A percentile compares a stretch with the other conserved stretches of the same genome.
Conservation (phyloP, 441 rosid species). For the Syzygium malaccense region DNA sequence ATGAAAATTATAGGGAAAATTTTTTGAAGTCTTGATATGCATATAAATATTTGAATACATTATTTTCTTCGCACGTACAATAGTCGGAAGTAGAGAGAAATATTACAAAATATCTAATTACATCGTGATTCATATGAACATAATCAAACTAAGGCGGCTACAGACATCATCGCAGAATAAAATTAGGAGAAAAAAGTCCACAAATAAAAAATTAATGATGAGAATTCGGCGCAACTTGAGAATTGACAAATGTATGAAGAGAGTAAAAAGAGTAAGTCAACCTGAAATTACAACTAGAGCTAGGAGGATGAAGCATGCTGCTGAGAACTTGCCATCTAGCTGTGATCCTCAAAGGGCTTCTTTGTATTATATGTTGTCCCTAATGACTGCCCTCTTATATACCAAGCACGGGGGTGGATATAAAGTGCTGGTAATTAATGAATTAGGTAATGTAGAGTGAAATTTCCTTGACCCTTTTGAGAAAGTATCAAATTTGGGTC, state of each 20-base stretch:
- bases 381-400: fast-evolving
- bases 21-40: too few relatives aligned
- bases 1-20: too few relatives aligned
- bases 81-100: too few relatives aligned
- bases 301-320: background rate
- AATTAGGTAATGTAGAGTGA: background rate
- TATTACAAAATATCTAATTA: too few relatives aligned
- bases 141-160: too few relatives aligned
- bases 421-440: too few relatives aligned
- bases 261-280: background rate
- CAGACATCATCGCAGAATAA: too few relatives aligned
- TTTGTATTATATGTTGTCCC: background rate
- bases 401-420: background rate
- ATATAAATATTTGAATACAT: too few relatives aligned
- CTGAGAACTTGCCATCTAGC: background rate
- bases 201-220: too few relatives aligned
- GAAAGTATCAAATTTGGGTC: background rate
- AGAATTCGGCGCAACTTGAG: background rate
- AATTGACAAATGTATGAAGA: background rate
- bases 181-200: too few relatives aligned
- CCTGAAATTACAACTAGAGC: background rate
- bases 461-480: background rate
- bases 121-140: too few relatives aligned
- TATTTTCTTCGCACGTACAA: too few relatives aligned
- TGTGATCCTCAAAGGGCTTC: background rate